Conservation (phyloP, 805 yeast genomes). For the Ogataea populi-albae region DNA sequence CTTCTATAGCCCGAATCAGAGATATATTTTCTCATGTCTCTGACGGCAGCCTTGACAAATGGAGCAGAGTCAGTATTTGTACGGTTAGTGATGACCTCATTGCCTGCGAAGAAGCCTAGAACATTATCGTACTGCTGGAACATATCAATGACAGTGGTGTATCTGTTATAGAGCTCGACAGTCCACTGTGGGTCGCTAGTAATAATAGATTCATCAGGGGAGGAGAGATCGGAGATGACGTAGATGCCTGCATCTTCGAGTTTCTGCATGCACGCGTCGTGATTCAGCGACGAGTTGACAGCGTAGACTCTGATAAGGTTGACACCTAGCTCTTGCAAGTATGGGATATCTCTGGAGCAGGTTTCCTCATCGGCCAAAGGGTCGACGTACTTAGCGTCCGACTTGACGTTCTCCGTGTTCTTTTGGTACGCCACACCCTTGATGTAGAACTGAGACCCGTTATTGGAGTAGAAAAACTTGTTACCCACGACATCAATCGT, state of each 20-base stretch:
- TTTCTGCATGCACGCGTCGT: constrained; percentile 73
- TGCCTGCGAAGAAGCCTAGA: constrained; percentile 95
- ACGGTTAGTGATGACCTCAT: constrained; percentile 86
- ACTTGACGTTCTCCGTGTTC: constrained; percentile 45
- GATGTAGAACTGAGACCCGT: constrained; percentile 81
- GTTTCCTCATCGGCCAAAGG: constrained; percentile 69
- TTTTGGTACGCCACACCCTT: constrained; percentile 89
- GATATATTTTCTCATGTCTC: constrained; percentile 83
- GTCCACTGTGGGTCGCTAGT: constrained; percentile 81
- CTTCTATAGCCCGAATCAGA: constrained; percentile 58
- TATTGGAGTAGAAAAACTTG: constrained; percentile 69
- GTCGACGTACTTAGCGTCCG: constrained; percentile 48
- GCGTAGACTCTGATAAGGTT: constrained; percentile 87
- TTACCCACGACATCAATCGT: constrained; percentile 64
- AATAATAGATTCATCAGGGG: constrained; percentile 75
- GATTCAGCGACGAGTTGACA: constrained; percentile 67
- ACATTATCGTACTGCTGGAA: constrained; percentile 76
- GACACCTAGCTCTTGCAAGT: constrained; percentile 61
- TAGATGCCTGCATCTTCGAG: constrained; percentile 86
- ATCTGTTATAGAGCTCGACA: constrained; percentile 66
- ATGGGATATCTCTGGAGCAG: constrained; percentile 84
- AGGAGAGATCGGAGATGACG: constrained; percentile 84
- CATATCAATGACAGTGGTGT: constrained; percentile 77
- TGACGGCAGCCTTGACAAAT: constrained; percentile 91
- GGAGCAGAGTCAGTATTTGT: constrained; percentile 89